These are phyloP conservation scores for Aphanoascus verrucosus DNA, from an alignment of 2,329 filamentous ascomycete species.

Conservation along the genomic window DNA sequence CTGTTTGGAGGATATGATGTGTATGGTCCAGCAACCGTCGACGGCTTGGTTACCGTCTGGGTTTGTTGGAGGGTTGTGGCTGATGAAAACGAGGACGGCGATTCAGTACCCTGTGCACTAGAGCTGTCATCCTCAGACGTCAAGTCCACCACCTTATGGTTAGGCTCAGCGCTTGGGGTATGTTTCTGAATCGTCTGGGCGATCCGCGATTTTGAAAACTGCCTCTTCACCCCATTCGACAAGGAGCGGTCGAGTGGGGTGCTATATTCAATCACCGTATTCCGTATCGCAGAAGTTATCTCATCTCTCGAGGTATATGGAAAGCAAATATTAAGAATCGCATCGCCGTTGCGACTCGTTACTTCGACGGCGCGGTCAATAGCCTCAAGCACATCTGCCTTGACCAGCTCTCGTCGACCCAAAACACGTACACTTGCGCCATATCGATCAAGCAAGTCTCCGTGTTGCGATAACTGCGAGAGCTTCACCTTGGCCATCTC, in stretches of 20 bases:
- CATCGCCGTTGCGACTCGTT: conserved; percentile 74
- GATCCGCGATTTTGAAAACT: conserved; percentile 82
- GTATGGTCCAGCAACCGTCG: conserved; percentile 13
- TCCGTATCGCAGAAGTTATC: conserved; percentile 79
- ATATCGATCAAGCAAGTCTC: conserved; percentile 84
- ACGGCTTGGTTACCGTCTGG: conserved; percentile 21
- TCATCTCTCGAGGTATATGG: conserved; percentile 94
- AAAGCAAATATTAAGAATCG: conserved; percentile 87
- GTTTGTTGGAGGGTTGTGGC: conserved; percentile 42
- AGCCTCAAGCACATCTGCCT: conserved; percentile 76
- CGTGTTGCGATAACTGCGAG: conserved; percentile 81
- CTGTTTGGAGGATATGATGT: conserved; percentile 18
- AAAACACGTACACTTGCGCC: conserved; percentile 77
- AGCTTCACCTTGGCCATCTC: conserved; percentile 94
- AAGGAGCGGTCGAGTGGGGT: conserved; percentile 48
- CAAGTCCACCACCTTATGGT: background rate
- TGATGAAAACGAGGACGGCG: conserved; percentile 31
- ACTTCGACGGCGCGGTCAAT: conserved; percentile 77
- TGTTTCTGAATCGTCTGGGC: conserved; percentile 70
- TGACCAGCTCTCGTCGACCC: conserved; percentile 72
- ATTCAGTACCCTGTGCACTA: conserved; percentile 17
- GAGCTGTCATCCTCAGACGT: conserved; percentile 19
- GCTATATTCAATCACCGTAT: conserved; percentile 78
- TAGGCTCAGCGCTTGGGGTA: conserved; percentile 43
- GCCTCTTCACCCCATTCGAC: conserved; percentile 40